Percentiles rank a stretch among this genome's conserved stretches.
Conservation (phyloP, 2,329 filamentous ascomycete species). For the Pseudocercospora fijiensis region DNA sequence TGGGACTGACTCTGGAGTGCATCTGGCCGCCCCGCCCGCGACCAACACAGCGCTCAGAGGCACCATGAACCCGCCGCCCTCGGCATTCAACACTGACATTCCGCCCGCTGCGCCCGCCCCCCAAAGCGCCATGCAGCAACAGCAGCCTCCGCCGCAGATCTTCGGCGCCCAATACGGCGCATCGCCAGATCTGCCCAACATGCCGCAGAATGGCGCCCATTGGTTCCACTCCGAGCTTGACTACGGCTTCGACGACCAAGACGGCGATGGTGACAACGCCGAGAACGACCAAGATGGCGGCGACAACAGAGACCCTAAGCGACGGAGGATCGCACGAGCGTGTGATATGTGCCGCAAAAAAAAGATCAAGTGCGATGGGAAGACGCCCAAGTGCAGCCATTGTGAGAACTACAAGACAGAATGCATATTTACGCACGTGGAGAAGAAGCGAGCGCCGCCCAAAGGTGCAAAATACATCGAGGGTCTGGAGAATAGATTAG, state of each 20-base stretch:
- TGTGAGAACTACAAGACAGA: slow-evolving; percentile 98
- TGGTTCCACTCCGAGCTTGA: slow-evolving; percentile 25
- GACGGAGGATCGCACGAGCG: slow-evolving; percentile 82
- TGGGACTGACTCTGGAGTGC: not conserved
- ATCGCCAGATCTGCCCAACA: slow-evolving; percentile 17
- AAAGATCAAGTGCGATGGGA: slow-evolving; percentile 97
- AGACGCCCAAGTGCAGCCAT: slow-evolving; percentile 90
- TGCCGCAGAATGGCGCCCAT: slow-evolving; percentile 19
- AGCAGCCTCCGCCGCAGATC: slow-evolving; percentile 7
- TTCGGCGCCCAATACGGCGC: slow-evolving; percentile 14
- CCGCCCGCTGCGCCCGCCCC: not conserved
- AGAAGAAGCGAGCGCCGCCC: slow-evolving; percentile 96
- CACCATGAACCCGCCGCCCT: not conserved
- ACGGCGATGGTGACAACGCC: slow-evolving; percentile 30
- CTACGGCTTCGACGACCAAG: slow-evolving; percentile 26
- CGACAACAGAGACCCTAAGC: slow-evolving; percentile 67
- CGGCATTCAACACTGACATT: not conserved
- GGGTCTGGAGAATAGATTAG: slow-evolving; percentile 87
- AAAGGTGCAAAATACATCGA: slow-evolving; percentile 99
- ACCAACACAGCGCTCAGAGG: not conserved
- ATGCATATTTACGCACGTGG: slow-evolving; percentile 94
- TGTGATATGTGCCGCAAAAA: slow-evolving; percentile 96
- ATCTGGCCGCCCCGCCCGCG: slow-evolving; percentile 1
- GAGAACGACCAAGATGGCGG: slow-evolving; percentile 32
- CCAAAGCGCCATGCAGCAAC: not conserved